A percentile compares a stretch with the other conserved stretches of the same genome.
Conservation (phyloP, 192 early-diverging fungal species). For the Backusella liffmaniae region DNA sequence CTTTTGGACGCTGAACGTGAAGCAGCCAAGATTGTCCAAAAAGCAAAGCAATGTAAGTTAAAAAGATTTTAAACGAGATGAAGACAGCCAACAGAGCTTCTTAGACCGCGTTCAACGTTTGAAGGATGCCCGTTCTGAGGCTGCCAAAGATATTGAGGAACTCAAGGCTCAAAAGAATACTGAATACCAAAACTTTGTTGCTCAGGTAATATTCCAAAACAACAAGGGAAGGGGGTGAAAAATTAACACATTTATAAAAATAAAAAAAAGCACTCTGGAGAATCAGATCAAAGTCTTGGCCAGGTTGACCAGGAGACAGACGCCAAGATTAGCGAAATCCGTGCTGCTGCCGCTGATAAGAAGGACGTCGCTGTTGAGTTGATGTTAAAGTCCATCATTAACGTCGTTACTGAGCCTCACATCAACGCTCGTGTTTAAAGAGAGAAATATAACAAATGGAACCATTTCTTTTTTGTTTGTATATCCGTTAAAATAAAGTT, state of each 20-base stretch:
- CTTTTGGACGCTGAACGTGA: slow-evolving; percentile 98
- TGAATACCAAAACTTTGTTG: slow-evolving; percentile 76
- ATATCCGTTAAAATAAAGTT: slow-evolving; percentile 6
- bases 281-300: slow-evolving; percentile 58
- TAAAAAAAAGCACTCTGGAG: slow-evolving; percentile 59
- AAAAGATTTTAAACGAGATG: background rate
- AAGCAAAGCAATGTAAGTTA: slow-evolving; percentile 82
- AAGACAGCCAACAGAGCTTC: background rate
- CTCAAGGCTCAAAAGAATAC: slow-evolving; percentile 83
- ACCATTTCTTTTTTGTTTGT: background rate
- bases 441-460: background rate
- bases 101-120: slow-evolving; percentile 89
- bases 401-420: slow-evolving; percentile 70
- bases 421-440: slow-evolving; percentile 36
- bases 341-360: slow-evolving; percentile 58
- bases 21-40: slow-evolving; percentile 89
- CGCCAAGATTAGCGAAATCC: slow-evolving; percentile 60
- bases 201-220: slow-evolving; percentile 45
- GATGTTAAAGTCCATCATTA: slow-evolving; percentile 60
- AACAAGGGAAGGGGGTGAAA: background rate
- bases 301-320: slow-evolving; percentile 73
- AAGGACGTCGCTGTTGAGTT: slow-evolving; percentile 66
- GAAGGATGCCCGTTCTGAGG: slow-evolving; percentile 93
- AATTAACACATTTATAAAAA: too few relatives aligned
- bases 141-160: slow-evolving; percentile 86